Conservation (phyloP, 78 protist species). For the Dictyostelium intermedium region DNA sequence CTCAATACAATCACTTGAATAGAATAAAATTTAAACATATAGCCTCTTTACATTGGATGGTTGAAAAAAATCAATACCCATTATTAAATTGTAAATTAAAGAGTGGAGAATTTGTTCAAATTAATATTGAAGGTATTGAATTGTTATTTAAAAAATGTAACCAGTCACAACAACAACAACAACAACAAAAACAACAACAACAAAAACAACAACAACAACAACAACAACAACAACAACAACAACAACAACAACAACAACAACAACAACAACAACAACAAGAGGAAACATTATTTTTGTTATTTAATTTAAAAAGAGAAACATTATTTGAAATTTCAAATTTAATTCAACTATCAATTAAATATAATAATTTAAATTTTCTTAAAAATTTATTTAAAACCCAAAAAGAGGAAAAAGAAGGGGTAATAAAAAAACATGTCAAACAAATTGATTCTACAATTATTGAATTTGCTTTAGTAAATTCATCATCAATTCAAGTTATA, state of each 20-base stretch:
- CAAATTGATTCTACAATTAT: neutral
- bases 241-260: no score
- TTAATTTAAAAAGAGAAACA: neutral
- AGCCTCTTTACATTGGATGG: neutral
- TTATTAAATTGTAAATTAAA: no score
- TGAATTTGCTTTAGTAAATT: neutral
- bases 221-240: no score
- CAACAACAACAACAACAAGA: neutral
- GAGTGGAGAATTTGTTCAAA: neutral
- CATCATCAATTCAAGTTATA: neutral
- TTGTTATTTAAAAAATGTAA: no score
- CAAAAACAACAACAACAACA: no score
- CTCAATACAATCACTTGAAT: neutral
- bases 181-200: neutral
- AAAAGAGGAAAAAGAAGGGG: neutral
- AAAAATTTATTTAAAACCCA: no score
- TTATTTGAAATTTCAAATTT: neutral
- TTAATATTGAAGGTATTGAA: neutral
- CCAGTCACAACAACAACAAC: neutral
- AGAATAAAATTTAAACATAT: neutral
- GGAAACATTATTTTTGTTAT: neutral
- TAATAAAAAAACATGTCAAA: no score
- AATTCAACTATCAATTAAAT: neutral
- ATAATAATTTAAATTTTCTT: no score
- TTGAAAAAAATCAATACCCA: neutral